Evolutionary conservation across 2,329 filamentous ascomycete species (phyloP).

Genomic region (Trichoderma harzianum): DNA sequence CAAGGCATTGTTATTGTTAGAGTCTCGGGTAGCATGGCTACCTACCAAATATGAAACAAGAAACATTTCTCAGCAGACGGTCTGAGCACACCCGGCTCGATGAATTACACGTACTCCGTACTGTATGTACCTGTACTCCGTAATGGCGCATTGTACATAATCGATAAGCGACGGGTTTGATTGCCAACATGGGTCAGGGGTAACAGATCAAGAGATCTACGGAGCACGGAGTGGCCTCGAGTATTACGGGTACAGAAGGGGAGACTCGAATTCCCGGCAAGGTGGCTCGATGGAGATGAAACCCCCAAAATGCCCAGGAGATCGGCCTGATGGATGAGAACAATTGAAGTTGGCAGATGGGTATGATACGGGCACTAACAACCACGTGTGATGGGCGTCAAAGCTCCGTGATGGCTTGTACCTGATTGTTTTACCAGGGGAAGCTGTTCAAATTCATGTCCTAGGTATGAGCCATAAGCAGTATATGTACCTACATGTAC

Average conservation of each 20-base stretch:
- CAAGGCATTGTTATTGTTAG: neutral
- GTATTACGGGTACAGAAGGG: neutral
- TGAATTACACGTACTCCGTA: neutral
- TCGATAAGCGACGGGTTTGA: slow-evolving; percentile 18
- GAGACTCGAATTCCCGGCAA: neutral
- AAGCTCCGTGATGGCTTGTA: neutral
- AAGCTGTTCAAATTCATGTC: neutral
- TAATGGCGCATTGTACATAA: slow-evolving; percentile 9
- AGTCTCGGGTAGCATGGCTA: neutral
- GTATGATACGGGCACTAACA: neutral
- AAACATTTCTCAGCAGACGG: neutral
- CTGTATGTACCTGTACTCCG: neutral
- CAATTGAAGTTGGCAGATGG: neutral
- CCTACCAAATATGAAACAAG: neutral
- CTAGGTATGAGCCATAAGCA: neutral
- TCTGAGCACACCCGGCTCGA: slow-evolving; percentile 6
- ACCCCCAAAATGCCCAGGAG: neutral
- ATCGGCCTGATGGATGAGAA: neutral
- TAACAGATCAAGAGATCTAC: slow-evolving; percentile 14
- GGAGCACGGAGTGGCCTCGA: neutral
- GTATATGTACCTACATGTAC: neutral
- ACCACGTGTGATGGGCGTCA: neutral
- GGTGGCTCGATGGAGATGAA: slow-evolving; percentile 10
- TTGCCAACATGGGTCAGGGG: slow-evolving; percentile 17
- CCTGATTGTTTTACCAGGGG: neutral